These are phyloP conservation scores for Didymella keratinophila DNA, from an alignment of 2,329 filamentous ascomycete genomes.

Conservation along the genomic window DNA sequence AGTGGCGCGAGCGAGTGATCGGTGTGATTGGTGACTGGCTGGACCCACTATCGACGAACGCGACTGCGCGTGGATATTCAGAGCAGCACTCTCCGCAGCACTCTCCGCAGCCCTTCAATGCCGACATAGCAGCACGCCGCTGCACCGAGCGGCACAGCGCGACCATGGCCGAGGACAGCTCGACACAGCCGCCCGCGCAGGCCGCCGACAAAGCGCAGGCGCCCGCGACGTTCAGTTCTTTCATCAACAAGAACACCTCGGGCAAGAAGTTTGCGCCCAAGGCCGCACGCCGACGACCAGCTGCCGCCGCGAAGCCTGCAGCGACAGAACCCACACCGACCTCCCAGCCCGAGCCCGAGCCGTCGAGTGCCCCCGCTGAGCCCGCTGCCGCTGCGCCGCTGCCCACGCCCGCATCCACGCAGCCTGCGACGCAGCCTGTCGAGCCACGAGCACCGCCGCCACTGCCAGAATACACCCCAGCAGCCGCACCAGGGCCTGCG, in stretches of 20 bases:
- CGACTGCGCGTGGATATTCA: slow-evolving; percentile 8
- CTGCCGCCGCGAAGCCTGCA: slow-evolving; percentile 22
- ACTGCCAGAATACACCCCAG: background rate
- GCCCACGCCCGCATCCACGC: slow-evolving; percentile 38
- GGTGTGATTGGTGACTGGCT: background rate
- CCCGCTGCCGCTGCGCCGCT: slow-evolving; percentile 23
- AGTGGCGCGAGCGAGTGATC: background rate
- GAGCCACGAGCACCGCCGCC: too few species aligned
- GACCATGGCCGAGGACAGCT: slow-evolving; percentile 39
- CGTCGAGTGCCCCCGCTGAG: slow-evolving; percentile 1
- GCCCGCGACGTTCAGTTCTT: slow-evolving; percentile 37
- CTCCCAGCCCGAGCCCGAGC: slow-evolving; percentile 2
- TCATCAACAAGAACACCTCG: slow-evolving; percentile 52
- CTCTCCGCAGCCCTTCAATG: background rate
- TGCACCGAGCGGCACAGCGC: slow-evolving; percentile 7
- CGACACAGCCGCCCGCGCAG: background rate
- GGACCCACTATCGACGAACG: slow-evolving; percentile 5
- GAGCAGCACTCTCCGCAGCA: background rate
- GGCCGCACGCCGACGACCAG: slow-evolving; percentile 54
- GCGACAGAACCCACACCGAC: background rate
- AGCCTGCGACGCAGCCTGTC: slow-evolving; percentile 8
- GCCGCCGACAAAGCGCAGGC: slow-evolving; percentile 32
- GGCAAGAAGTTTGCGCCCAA: slow-evolving; percentile 60
- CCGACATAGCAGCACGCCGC: background rate
- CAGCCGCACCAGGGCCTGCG: slow-evolving; percentile 11